A percentile compares a stretch with the other conserved stretches of the same genome.
These are phyloP conservation scores for Cyberlindnera bimundalis DNA, from an alignment of 805 yeast species.

Conservation along the genomic window DNA sequence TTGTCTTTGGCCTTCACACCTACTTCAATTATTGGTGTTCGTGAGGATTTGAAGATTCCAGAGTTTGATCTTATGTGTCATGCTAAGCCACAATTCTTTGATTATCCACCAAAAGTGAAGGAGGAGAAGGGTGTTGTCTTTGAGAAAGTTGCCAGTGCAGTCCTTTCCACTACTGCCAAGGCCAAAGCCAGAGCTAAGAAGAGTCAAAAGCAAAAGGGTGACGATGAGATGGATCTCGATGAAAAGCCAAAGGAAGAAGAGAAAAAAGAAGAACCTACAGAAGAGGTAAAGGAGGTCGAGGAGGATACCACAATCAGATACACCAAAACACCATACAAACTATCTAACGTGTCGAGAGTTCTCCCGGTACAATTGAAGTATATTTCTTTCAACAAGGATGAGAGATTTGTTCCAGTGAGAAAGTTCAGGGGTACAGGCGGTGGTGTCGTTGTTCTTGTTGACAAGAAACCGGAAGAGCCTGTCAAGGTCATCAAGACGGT, in stretches of 20 bases:
- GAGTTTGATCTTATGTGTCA: constrained; percentile 78
- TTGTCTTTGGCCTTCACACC: constrained; percentile 89
- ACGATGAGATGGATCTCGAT: constrained; percentile 45
- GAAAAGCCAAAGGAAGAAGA: constrained; percentile 33
- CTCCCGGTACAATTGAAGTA: constrained; percentile 84
- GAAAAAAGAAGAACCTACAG: constrained; percentile 18
- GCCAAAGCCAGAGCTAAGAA: constrained; percentile 91
- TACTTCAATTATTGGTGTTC: constrained; percentile 84
- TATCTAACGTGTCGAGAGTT: constrained; percentile 81
- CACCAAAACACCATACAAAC: constrained; percentile 60
- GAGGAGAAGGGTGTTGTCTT: constrained; percentile 77
- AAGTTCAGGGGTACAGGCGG: constrained; percentile 57
- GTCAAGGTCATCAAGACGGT: constrained; percentile 74
- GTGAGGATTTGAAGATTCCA: constrained; percentile 82
- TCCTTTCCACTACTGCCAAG: constrained; percentile 86
- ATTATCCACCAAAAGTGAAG: constrained; percentile 85
- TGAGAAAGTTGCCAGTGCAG: constrained; percentile 89
- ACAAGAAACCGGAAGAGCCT: constrained; percentile 57
- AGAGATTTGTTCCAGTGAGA: constrained; percentile 79
- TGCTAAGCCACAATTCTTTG: constrained; percentile 74
- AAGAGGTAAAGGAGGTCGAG: constrained; percentile 25
- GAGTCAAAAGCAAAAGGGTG: constrained; percentile 48
- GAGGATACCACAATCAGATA: constrained; percentile 44
- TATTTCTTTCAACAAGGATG: constrained; percentile 71
- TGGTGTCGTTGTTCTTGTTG: constrained; percentile 72